Conservation (phyloP, 345 rosid species). For the Sisymbrium altissimum region DNA sequence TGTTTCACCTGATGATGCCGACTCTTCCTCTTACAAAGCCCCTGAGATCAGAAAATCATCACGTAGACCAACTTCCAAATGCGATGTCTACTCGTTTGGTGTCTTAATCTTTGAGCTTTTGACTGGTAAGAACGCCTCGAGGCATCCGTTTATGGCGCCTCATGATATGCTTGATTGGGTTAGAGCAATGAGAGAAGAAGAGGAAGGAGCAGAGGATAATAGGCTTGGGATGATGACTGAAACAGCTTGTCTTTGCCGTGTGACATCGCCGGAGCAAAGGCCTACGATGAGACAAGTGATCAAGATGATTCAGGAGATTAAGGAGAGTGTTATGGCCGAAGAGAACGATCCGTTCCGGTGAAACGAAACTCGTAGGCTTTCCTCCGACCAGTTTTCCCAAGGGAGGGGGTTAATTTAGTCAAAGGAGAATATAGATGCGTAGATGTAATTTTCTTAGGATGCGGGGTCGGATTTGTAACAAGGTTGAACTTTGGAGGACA, state of each 20-base stretch:
- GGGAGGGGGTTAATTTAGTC: background rate
- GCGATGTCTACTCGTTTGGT: conserved; percentile 86
- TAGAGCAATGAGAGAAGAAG: conserved; percentile 61
- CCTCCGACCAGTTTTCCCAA: conserved; percentile 18
- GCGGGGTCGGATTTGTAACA: conserved; percentile 14
- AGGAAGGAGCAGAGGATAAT: conserved; percentile 47
- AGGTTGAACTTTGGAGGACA: background rate
- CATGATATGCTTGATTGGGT: conserved; percentile 85
- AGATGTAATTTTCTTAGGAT: conserved; percentile 21
- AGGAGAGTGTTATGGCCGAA: conserved; percentile 49
- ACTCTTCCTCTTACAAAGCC: conserved; percentile 60
- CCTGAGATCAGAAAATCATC: conserved; percentile 76
- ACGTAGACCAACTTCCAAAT: conserved; percentile 55
- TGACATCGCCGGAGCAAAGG: conserved; percentile 85
- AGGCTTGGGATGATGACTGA: conserved; percentile 80
- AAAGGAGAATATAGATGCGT: background rate
- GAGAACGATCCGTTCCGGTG: conserved; percentile 32
- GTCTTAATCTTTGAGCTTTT: conserved; percentile 77
- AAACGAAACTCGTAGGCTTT: background rate
- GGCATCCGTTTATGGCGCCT: conserved; percentile 77
- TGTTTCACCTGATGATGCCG: conserved; percentile 54
- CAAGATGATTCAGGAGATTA: conserved; percentile 83
- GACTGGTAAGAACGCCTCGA: conserved; percentile 74
- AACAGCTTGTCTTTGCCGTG: conserved; percentile 76
- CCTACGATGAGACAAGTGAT: conserved; percentile 88